Base-by-base conservation (phyloP, 2,329 filamentous ascomycete genomes). In the Fusarium chaquense region DNA sequence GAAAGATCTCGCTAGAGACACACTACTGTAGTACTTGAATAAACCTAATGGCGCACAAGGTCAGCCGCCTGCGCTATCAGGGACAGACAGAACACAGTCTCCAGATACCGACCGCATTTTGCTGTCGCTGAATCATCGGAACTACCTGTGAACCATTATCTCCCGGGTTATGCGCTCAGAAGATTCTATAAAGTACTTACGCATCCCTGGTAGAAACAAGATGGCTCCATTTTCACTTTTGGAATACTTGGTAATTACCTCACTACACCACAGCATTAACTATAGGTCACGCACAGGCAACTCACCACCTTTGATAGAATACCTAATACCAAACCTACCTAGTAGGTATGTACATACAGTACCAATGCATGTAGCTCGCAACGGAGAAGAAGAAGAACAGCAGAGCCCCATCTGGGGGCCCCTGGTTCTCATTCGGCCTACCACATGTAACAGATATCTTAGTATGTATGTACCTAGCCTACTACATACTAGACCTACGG, bases 361-460 rank as follows among this genome's bases (percentile, higher is more conserved):
- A 13, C n/a, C 11, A 22, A 22, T 12, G 5, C 12, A 40, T 20
- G 38, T 26, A 26, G 41, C 11, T 18, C 26, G 41, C 22, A 28
- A 40, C 45, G 54, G 56, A 68, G 59, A 56, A 73, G 55, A 49
- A 71, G 53, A 49, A 71, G 53, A 70, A 47, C 47, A 70, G 69
- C 70, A 72, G 71, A 73, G 71, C 71, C 71, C 71, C 71, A 73
- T 73, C 72, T 15, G 46, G 58, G 58, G 49, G 58, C 53, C 71
- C 71, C 71, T 62, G 73, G 72, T 60, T 28, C 43, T 64, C 53
- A 47, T 35, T 44, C 62, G 54, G 63, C 67, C 67, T 70, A 70
- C 67, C 67, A 68, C 67, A 70, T 70, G 67, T 70, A 67, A 67
- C 67, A 70, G 62, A 70, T 70, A 57, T 12, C 20, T 26, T 26